Percentiles rank a stretch among this genome's conserved stretches.
Evolutionary conservation across 768 basidiomycete species (phyloP).

Genomic region (Trametes sanguinea): DNA sequence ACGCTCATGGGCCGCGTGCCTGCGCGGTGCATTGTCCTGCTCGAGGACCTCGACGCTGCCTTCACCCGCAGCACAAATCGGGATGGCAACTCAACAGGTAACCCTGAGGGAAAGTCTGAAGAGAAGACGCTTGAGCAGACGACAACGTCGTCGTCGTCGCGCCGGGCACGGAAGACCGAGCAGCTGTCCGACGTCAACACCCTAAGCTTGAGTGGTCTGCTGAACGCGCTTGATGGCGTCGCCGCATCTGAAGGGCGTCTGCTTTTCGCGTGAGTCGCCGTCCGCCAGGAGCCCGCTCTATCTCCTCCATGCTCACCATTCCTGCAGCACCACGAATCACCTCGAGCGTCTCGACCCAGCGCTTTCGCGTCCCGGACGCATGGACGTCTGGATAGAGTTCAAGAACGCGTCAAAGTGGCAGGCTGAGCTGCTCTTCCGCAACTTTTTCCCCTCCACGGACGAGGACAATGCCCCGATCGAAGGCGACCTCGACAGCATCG

Average conservation of each 20-base stretch:
- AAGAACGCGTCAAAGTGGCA: conserved; percentile 85
- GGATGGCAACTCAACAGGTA: conserved; percentile 53
- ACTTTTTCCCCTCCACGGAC: conserved; percentile 85
- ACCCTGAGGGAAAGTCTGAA: conserved; percentile 44
- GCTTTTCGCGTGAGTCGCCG: conserved; percentile 75
- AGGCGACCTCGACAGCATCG: conserved; percentile 49
- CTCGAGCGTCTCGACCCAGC: conserved; percentile 90
- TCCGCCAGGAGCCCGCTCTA: background rate
- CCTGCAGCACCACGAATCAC: conserved; percentile 79
- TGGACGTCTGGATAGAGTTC: conserved; percentile 94
- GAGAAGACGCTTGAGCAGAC: conserved; percentile 36
- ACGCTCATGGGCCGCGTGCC: conserved; percentile 88
- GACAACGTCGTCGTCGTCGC: conserved; percentile 40
- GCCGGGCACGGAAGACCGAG: conserved; percentile 49
- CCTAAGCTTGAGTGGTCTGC: conserved; percentile 74
- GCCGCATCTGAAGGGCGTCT: conserved; percentile 86
- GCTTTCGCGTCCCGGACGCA: conserved; percentile 86
- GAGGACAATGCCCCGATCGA: conserved; percentile 41
- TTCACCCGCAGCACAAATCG: conserved; percentile 77
- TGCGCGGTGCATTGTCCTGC: conserved; percentile 79
- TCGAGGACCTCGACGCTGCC: conserved; percentile 90
- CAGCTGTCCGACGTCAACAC: conserved; percentile 79
- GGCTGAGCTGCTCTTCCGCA: conserved; percentile 83
- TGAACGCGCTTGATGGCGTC: conserved; percentile 86
- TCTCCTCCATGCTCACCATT: conserved; percentile 5